Evolutionary conservation across 306 rosid species (phyloP).

Genomic region (Luffa acutangula): DNA sequence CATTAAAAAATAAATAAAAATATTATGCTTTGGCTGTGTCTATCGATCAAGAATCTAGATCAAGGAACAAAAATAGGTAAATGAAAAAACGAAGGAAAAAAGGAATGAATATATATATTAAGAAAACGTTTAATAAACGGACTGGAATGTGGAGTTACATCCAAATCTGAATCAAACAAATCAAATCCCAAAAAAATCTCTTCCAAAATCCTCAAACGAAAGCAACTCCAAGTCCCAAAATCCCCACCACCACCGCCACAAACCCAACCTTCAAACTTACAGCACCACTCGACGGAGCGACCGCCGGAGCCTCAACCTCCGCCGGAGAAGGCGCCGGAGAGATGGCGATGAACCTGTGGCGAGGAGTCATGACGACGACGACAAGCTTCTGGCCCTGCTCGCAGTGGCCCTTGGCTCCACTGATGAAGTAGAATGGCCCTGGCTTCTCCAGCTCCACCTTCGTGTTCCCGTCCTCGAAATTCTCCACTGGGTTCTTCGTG

Average conservation of each 20-base stretch:
- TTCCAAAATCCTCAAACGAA: conserved; percentile 16
- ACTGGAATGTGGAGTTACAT: neutral
- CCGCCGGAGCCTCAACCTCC: conserved; percentile 48
- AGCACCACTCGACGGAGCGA: conserved; percentile 70
- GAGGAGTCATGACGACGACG: conserved; percentile 66
- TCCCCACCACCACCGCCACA: conserved; percentile 19
- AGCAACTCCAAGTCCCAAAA: conserved; percentile 22
- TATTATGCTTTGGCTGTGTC: too few species aligned
- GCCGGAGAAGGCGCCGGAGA: conserved; percentile 73
- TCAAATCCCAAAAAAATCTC: too few species aligned
- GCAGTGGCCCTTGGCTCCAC: conserved; percentile 72
- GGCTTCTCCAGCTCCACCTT: conserved; percentile 50
- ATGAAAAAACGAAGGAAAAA: too few species aligned
- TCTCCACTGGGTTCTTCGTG: conserved; percentile 26
- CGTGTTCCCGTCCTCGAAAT: conserved; percentile 50
- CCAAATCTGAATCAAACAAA: neutral
- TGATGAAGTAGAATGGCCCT: conserved; percentile 72
- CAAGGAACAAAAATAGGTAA: too few species aligned
- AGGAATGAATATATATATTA: neutral
- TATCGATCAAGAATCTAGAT: too few species aligned
- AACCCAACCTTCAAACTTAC: conserved; percentile 25
- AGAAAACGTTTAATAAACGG: neutral
- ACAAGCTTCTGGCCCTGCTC: conserved; percentile 66
- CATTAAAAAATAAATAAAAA: too few species aligned
- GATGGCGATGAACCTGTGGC: conserved; percentile 14